Evolutionary conservation across 164 flowering plant species (phyloP).

Genomic region (Vitis riparia): DNA sequence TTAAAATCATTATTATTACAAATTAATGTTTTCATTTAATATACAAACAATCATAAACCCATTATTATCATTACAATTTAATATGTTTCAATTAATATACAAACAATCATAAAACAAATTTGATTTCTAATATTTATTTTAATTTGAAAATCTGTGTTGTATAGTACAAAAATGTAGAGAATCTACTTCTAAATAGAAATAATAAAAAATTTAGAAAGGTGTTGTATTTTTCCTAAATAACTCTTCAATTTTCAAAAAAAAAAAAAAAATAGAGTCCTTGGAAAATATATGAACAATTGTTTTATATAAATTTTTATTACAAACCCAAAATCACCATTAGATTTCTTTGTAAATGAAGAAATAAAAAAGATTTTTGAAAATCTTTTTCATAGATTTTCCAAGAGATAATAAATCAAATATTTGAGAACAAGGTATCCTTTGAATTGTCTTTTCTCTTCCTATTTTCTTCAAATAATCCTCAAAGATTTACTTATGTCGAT

Average conservation of each 20-base stretch:
- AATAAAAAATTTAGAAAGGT: not conserved
- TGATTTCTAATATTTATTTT: too few relatives aligned
- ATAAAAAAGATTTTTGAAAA: too few relatives aligned
- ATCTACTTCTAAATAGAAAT: not conserved
- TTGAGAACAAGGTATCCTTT: conserved; percentile 42
- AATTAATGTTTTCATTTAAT: too few relatives aligned
- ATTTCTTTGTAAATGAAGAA: conserved; percentile 1
- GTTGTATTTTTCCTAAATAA: conserved; percentile 7
- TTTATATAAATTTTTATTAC: not conserved
- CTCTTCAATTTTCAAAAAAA: not conserved
- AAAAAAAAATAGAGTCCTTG: conserved; percentile 19
- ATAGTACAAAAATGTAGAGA: not conserved
- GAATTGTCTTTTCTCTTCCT: conserved; percentile 52
- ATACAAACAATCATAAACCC: too few relatives aligned
- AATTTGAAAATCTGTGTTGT: too few relatives aligned
- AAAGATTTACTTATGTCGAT: conserved; percentile 41
- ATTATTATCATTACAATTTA: too few relatives aligned
- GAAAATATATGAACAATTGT: not conserved
- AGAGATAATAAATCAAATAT: conserved; percentile 22
- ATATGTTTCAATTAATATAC: too few relatives aligned
- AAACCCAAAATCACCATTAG: not conserved
- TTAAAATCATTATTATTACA: too few relatives aligned
- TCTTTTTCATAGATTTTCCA: conserved; percentile 7
- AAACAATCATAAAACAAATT: too few relatives aligned
- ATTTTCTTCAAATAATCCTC: conserved; percentile 43